Base-by-base conservation (phyloP, 2,329 filamentous ascomycete species). In the Gremmenia infestans region DNA sequence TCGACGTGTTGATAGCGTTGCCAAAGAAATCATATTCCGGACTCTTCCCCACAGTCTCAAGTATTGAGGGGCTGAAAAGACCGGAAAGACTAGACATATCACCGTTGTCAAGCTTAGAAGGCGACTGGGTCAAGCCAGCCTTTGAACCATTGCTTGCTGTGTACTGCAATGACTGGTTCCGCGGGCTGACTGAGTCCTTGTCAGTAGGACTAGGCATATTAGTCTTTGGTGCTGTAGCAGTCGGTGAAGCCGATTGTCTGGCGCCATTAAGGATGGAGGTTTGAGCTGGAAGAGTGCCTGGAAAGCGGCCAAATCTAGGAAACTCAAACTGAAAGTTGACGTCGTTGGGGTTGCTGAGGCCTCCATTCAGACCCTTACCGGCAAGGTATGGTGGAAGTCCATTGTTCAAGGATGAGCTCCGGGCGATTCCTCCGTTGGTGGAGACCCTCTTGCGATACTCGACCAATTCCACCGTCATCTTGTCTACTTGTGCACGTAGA, bases 261-360 rank as follows among this genome's bases (percentile, higher is more conserved):
- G 55, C 47, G n/a, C 60, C 54, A 48, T 61, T 64, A 22, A 59
- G 22, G 37, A 45, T 47, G 15, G 53, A 52, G 35, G 54, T 59
- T 19, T 49, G 56, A 25, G 57, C 39, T 3, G 61, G 54, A 64
- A 32, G 28, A 32, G 78, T 74, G 5, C 80, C 64, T 42, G 81
- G 80, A 25, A 95, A 80, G 57, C 85, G 81, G 48, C 94, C 94
- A 67, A 99, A 97, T 69, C 89, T 92, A 62, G 94, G 93, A 62
- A 97, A 97, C 64, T 97, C 93, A 65, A 99, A 97, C 63, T 93
- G 87, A 69, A 97, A 97, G 70, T 88, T 91, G 70, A 88, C 87
- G 60, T 88, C 87, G 66, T 79, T 84, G 53, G 86, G 76, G 63
- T 84, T 86, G 70, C 76, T 82, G 60, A 83, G 70, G 11, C 77